Base-by-base conservation (phyloP, 1,284 basidiomycete genomes). In the Cutaneotrichosporon daszewskae region DNA sequence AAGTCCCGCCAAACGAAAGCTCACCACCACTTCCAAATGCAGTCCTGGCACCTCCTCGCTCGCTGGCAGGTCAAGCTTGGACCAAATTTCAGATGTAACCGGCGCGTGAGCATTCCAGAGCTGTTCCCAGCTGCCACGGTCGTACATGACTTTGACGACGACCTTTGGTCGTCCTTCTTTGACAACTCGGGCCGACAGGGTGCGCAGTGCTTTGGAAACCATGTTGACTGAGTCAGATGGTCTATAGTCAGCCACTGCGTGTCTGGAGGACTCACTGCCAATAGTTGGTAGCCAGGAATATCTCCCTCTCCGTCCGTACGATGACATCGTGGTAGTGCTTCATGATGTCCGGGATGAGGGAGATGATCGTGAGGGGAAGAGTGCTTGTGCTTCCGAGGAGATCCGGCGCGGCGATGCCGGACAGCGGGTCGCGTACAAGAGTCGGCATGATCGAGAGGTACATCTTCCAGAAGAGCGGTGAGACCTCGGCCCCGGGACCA, bases 111-210 rank as follows among this genome's bases (percentile, higher is more conserved):
- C 76, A 48, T 81, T 77, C 51, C 72, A 57, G 19, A 79, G 57
- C 48, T 72, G 71, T 60, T 77, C 76, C 51, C 77, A 70, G 35
- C 75, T 78, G 1, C 82, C 83, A 53, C 82, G 75, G 57, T 84
- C 82, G 65, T 83, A 84, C 59, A 83, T 78, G 58, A 84, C 62
- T 60, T 75, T 74, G 56, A 74, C 71, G 35, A 83, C 72, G n/a
- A 81, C 74, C 52, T 75, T 77, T 12, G 66, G 66, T n/a, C 74
- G 72, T 3, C 54, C 71, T 29, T 72, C 69, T 53, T 76, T 74
- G 6, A 74, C 68, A 6, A 73, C 60, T 11, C 76, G 65, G 28
- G 67, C 72, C 12, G 78, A 79, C 12, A 84, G 71, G 47, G 81
- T 78, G 16, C 71, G 71, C 9, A 84, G 67, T 0, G 79, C 78